A percentile compares a stretch with the other conserved stretches of the same genome.
Evolutionary conservation across 306 rosid genomes (phyloP).

Genomic region (Cicer pinnatifidum): DNA sequence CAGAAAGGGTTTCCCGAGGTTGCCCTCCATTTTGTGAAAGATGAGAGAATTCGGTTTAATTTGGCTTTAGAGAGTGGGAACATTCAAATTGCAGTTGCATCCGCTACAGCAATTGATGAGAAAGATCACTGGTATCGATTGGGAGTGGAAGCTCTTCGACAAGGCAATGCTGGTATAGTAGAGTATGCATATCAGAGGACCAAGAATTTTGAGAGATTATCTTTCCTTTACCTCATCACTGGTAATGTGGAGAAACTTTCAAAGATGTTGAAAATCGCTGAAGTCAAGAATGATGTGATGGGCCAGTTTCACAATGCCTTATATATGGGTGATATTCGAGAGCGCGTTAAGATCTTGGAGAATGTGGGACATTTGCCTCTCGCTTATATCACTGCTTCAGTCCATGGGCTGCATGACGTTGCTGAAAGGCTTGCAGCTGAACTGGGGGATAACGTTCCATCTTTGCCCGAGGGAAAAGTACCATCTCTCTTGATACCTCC

Average conservation of each 20-base stretch:
- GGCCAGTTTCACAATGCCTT: constrained; percentile 95
- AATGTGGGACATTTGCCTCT: constrained; percentile 87
- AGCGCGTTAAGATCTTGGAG: constrained; percentile 88
- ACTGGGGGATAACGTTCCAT: constrained; percentile 77
- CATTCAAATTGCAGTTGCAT: constrained; percentile 88
- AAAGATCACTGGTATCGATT: constrained; percentile 92
- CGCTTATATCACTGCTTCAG: constrained; percentile 80
- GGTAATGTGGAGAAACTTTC: constrained; percentile 84
- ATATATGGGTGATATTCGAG: constrained; percentile 78
- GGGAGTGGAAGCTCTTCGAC: constrained; percentile 96
- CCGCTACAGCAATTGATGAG: constrained; percentile 92
- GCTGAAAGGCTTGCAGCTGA: constrained; percentile 84
- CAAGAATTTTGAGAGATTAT: constrained; percentile 87
- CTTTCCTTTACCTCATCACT: constrained; percentile 85
- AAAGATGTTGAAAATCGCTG: constrained; percentile 96
- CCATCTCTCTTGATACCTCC: constrained; percentile 82
- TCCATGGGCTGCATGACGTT: constrained; percentile 78
- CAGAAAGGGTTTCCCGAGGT: constrained; percentile 96
- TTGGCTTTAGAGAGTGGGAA: constrained; percentile 95
- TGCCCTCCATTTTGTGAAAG: constrained; percentile 96
- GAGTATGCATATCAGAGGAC: constrained; percentile 98
- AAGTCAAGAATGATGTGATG: constrained; percentile 94
- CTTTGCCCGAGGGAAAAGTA: constrained; percentile 71
- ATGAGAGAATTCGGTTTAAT: constrained; percentile 85
- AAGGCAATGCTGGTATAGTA: constrained; percentile 89